These are phyloP conservation scores for Cytospora schulzeri DNA, from an alignment of 2,329 filamentous ascomycete genomes.

Conservation along the genomic window DNA sequence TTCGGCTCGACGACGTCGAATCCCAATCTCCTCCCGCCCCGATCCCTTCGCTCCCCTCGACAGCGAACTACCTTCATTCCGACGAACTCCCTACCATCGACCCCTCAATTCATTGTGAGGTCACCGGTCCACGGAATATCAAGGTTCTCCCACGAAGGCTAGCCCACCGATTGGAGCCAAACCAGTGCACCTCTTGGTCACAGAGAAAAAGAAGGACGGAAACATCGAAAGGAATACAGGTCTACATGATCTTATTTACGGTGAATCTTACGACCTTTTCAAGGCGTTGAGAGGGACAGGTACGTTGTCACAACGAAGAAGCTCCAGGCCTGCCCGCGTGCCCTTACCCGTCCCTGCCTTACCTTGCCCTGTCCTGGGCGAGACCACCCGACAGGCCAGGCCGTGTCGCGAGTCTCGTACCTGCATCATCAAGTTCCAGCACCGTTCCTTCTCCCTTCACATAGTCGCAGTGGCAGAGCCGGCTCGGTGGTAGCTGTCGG, in stretches of 20 bases:
- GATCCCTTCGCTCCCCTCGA: slow-evolving; percentile 40
- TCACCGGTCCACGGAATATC: slow-evolving; percentile 19
- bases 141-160: slow-evolving; percentile 7
- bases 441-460: slow-evolving; percentile 12
- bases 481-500: slow-evolving; percentile 8
- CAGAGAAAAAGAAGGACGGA: slow-evolving; percentile 20
- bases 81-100: slow-evolving; percentile 21
- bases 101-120: slow-evolving; percentile 22
- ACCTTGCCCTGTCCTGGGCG: slow-evolving; percentile 1
- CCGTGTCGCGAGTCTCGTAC: slow-evolving; percentile 12
- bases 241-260: slow-evolving; percentile 32
- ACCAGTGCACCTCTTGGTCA: slow-evolving; percentile 20
- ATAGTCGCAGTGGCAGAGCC: slow-evolving; percentile 3
- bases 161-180: slow-evolving; percentile 10
- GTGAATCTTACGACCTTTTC: slow-evolving; percentile 26
- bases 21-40: slow-evolving; percentile 41
- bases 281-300: slow-evolving; percentile 33
- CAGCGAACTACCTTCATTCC: slow-evolving; percentile 21
- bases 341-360: slow-evolving; percentile 7
- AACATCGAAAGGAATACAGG: slow-evolving; percentile 10
- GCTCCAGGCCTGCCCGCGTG: slow-evolving; percentile 19
- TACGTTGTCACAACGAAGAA: slow-evolving; percentile 26
- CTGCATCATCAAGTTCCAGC: slow-evolving; percentile 21
- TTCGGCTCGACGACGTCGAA: slow-evolving; percentile 47
- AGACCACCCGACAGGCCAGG: background rate